Conservation (phyloP, 345 rosid genomes). For the Stellera chamaejasme region DNA sequence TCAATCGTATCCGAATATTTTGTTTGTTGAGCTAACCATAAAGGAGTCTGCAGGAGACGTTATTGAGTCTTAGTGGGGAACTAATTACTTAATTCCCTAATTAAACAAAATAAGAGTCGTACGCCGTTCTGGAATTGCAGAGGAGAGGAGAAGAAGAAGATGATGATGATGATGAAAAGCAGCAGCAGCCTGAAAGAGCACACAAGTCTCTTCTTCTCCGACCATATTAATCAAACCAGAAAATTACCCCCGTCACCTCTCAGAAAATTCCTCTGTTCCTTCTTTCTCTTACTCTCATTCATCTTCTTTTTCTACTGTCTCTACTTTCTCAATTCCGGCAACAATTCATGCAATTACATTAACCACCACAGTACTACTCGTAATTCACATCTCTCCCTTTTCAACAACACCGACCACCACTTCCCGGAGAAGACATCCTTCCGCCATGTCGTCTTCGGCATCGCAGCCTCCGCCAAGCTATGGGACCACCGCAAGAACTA, state of each 20-base stretch:
- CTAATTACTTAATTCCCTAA: no score
- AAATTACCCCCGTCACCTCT: conserved; percentile 7
- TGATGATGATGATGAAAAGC: background rate
- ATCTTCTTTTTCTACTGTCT: conserved; percentile 18
- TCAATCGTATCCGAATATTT: no score
- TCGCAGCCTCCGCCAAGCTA: conserved; percentile 49
- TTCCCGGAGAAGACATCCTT: conserved; percentile 26
- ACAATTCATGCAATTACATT: background rate
- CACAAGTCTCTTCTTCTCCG: background rate
- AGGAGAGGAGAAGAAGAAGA: no score
- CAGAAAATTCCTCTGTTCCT: conserved; percentile 10
- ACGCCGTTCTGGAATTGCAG: no score
- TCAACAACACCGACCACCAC: conserved; percentile 3
- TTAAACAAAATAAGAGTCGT: no score
- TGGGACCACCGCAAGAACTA: conserved; percentile 54
- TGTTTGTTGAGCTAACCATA: no score
- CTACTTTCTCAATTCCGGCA: conserved; percentile 6
- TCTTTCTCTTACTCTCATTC: conserved; percentile 17
- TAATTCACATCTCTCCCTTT: background rate
- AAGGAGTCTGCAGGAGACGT: no score
- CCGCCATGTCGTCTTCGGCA: conserved; percentile 57
- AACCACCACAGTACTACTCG: background rate
- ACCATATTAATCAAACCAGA: background rate
- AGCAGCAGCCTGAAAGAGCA: background rate
- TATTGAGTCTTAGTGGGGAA: no score